Conservation (phyloP, 805 yeast species). For the Wickerhamiella spandovensis region DNA sequence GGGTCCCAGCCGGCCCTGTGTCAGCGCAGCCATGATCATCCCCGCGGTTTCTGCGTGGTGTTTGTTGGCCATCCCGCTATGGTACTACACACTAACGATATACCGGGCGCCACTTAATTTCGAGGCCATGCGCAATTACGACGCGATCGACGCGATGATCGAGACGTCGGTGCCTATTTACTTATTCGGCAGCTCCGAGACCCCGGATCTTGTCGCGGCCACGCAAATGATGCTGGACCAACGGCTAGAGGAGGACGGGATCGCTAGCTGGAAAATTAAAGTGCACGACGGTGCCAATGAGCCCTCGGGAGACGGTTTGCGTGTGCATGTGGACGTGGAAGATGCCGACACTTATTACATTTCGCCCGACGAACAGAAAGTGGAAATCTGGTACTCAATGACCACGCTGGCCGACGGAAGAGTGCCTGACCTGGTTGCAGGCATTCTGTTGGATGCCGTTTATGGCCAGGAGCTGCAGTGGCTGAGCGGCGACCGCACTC, state of each 20-base stretch:
- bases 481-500: constrained; percentile 15
- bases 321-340: constrained; percentile 30
- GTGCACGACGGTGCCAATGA: constrained; percentile 16
- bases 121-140: constrained; percentile 27
- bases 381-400: constrained; percentile 30
- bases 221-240: constrained; percentile 34
- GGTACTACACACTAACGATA: constrained; percentile 46
- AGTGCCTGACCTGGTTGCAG: constrained; percentile 49
- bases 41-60: constrained; percentile 16
- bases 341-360: constrained; percentile 32
- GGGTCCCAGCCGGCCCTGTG: no score
- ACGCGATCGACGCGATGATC: constrained; percentile 19
- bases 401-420: constrained; percentile 41
- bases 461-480: constrained; percentile 31
- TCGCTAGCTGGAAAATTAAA: constrained; percentile 22
- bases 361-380: constrained; percentile 29
- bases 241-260: constrained; percentile 22
- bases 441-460: constrained; percentile 34
- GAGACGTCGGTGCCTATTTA: constrained; percentile 20
- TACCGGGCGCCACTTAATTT: constrained; percentile 49
- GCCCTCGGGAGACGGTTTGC: constrained; percentile 16
- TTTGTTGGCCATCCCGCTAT: constrained; percentile 35
- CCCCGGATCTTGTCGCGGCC: constrained; percentile 57
- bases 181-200: constrained; percentile 32
- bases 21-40: constrained; percentile 8